Conservation (phyloP, 495 filamentous ascomycete genomes). For the Penicillium argentinense region DNA sequence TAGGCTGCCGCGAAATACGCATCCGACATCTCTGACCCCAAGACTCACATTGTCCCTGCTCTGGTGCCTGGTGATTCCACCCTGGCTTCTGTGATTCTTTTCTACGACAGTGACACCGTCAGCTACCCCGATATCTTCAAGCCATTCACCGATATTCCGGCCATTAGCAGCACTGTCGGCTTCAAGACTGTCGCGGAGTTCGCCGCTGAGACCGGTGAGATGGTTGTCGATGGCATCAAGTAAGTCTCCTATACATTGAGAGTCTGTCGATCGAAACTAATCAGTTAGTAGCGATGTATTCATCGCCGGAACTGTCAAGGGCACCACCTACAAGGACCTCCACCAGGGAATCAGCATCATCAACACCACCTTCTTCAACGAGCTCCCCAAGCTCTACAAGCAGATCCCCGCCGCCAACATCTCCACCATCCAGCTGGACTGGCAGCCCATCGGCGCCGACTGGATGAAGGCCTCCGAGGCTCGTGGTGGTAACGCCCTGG, state of each 20-base stretch:
- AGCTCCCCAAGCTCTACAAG: conserved; percentile 31
- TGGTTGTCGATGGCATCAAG: conserved; percentile 31
- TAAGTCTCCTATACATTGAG: conserved; percentile 7
- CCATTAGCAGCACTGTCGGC: conserved; percentile 30
- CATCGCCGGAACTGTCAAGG: conserved; percentile 37
- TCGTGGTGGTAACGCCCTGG: conserved; percentile 43
- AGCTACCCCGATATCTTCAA: conserved; percentile 34
- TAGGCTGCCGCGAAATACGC: conserved; percentile 34
- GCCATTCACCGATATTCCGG: conserved; percentile 37
- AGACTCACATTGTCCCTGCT: conserved; percentile 35
- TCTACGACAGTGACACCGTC: conserved; percentile 33
- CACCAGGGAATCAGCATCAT: conserved; percentile 34
- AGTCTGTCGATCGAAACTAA: not conserved
- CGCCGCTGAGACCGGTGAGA: conserved; percentile 25
- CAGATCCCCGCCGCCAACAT: conserved; percentile 32
- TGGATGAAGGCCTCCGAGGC: conserved; percentile 34
- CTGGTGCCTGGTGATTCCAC: conserved; percentile 28
- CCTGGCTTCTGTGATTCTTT: conserved; percentile 35
- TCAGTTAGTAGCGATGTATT: conserved; percentile 28
- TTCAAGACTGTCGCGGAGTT: conserved; percentile 39
- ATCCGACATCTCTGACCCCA: conserved; percentile 30
- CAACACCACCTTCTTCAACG: conserved; percentile 36
- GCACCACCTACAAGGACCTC: conserved; percentile 29
- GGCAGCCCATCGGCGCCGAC: conserved; percentile 47
- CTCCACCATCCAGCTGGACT: conserved; percentile 39